Percentiles rank a stretch among this genome's conserved stretches.
phyloP scores from a whole-genome alignment of 345 rosid genomes.

The Aethionema arabicum region DNA sequence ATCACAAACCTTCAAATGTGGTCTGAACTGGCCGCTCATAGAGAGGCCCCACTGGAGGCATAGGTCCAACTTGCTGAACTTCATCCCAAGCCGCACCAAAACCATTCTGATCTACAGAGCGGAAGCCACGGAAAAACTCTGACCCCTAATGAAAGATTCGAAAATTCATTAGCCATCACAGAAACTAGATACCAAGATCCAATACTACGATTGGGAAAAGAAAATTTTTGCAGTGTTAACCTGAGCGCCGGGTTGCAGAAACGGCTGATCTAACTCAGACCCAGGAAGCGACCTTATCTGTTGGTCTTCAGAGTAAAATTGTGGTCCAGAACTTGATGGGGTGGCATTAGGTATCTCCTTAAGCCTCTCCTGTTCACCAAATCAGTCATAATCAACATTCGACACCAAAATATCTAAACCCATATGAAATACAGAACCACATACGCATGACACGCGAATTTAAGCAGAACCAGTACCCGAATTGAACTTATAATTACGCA shows the following conservation, averaged over 20 bases:
- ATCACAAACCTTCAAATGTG: constrained; percentile 60
- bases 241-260: constrained; percentile 65
- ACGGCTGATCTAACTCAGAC: constrained; percentile 67
- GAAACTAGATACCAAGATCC: constrained; percentile 1
- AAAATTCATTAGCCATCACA: constrained; percentile 17
- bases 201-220: background rate
- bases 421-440: background rate
- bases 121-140: constrained; percentile 71
- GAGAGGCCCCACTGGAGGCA: constrained; percentile 48
- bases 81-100: constrained; percentile 84
- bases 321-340: constrained; percentile 45
- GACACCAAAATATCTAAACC: background rate
- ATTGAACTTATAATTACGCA: background rate
- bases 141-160: constrained; percentile 50
- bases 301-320: constrained; percentile 51
- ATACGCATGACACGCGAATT: background rate
- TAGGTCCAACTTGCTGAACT: constrained; percentile 48
- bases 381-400: constrained; percentile 2
- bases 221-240: constrained; percentile 31
- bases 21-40: constrained; percentile 52
- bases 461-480: background rate
- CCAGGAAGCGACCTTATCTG: constrained; percentile 73
- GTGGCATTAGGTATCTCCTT: constrained; percentile 74
- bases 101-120: constrained; percentile 65
- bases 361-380: constrained; percentile 67